phyloP scores from a whole-genome alignment of 75 land plant genomes.

The Sequoiadendron giganteum region DNA sequence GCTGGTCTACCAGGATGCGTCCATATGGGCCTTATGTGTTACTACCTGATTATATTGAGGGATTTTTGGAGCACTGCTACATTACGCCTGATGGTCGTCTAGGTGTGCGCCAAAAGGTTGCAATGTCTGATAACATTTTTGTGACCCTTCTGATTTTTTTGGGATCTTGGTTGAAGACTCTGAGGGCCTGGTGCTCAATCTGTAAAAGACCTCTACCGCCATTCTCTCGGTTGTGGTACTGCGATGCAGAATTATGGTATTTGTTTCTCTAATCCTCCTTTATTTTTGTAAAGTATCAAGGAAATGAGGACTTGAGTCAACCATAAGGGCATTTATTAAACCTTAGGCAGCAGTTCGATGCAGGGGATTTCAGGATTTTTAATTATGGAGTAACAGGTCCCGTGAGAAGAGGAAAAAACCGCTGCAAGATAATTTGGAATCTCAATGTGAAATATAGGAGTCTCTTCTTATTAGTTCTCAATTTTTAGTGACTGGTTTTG shows the following conservation, averaged over 20 bases:
- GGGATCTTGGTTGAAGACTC: not conserved
- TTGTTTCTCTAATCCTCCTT: not conserved
- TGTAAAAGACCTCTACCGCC: not conserved
- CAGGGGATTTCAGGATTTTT: no score
- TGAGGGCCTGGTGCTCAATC: not conserved
- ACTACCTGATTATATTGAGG: not conserved
- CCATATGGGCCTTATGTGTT: constrained; percentile 1
- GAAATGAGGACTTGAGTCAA: no score
- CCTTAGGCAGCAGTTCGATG: no score
- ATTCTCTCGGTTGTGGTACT: constrained; percentile 12
- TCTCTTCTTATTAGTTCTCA: no score
- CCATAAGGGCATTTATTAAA: no score
- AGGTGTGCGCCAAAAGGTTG: not conserved
- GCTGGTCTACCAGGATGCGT: not conserved
- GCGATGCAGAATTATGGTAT: constrained; percentile 11
- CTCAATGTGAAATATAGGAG: no score
- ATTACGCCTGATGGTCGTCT: not conserved
- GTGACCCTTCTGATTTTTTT: not conserved
- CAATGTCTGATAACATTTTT: not conserved
- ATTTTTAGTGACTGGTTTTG: no score
- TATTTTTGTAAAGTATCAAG: not conserved
- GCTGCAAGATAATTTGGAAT: no score
- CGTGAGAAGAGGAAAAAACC: no score
- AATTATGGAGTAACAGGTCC: no score
- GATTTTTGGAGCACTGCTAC: not conserved